phyloP scores from a whole-genome alignment of 257 asterid species.

The Anisodus tanguticus region DNA sequence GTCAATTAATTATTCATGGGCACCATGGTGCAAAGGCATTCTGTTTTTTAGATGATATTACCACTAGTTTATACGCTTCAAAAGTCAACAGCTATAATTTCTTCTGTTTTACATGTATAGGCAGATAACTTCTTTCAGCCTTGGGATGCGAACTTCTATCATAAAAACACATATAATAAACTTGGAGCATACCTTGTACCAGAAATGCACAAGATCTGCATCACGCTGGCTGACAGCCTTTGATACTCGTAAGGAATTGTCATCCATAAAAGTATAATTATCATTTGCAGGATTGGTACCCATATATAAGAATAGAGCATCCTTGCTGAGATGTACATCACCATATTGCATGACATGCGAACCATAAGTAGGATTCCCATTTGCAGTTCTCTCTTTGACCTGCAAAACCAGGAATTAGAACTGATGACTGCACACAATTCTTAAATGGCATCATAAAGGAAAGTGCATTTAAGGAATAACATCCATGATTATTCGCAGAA shows the following conservation, averaged over 20 bases:
- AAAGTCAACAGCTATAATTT: not conserved
- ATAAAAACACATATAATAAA: not conserved
- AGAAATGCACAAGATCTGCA: constrained; percentile 89
- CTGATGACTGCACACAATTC: not conserved
- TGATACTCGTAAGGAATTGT: constrained; percentile 53
- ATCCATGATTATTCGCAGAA: not conserved
- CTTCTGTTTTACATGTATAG: not conserved
- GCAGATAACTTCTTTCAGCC: not conserved
- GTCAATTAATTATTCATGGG: not conserved
- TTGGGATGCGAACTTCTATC: not conserved
- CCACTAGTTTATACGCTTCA: not conserved
- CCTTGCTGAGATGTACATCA: constrained; percentile 55
- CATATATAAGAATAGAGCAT: constrained; percentile 61
- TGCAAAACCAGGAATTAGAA: constrained; percentile 32
- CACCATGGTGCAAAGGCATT: not conserved
- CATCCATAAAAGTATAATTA: constrained; percentile 58
- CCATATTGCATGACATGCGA: constrained; percentile 98
- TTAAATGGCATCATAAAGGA: not conserved
- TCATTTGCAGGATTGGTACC: constrained; percentile 90
- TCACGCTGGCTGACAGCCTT: constrained; percentile 81
- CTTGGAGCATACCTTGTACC: constrained; percentile 73
- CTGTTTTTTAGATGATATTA: not conserved
- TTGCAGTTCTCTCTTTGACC: constrained; percentile 82
- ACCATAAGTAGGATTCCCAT: constrained; percentile 61
- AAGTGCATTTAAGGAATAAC: not conserved